Conservation (phyloP, 805 yeast species). For the Myxozyma kluyveri region DNA sequence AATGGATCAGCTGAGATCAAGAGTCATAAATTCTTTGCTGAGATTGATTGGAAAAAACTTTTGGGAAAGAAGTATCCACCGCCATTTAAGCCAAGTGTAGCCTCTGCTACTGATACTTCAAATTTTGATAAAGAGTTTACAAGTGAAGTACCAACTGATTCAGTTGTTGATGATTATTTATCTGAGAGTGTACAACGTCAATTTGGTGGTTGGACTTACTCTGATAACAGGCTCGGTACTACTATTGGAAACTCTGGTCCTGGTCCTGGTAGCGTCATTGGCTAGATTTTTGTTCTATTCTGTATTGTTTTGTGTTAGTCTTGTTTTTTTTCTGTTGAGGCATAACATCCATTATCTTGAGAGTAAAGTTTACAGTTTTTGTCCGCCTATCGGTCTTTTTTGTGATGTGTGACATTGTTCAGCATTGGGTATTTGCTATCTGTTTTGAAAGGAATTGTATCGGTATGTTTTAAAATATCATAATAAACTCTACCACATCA, state of each 20-base stretch:
- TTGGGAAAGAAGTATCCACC: constrained; percentile 86
- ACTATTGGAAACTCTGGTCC: constrained; percentile 22
- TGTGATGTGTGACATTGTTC: too few relatives aligned
- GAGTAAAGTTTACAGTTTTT: too few relatives aligned
- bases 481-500: too few relatives aligned
- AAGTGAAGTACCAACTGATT: constrained; percentile 86
- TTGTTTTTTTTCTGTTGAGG: too few relatives aligned
- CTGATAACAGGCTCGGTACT: constrained; percentile 34
- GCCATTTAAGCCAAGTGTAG: constrained; percentile 89
- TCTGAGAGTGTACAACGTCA: constrained; percentile 96
- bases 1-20: constrained; percentile 84
- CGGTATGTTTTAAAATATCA: too few relatives aligned
- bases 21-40: constrained; percentile 73
- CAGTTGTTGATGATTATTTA: constrained; percentile 81
- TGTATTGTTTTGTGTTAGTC: background rate
- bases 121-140: constrained; percentile 93
- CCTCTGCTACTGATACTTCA: constrained; percentile 72
- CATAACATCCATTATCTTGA: too few relatives aligned
- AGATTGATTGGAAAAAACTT: constrained; percentile 85
- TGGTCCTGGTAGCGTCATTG: constrained; percentile 30
- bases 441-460: too few relatives aligned
- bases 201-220: constrained; percentile 98
- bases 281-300: constrained; percentile 3
- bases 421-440: too few relatives aligned
- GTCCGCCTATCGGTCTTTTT: too few relatives aligned